These are phyloP conservation scores for Chaetoscypha palmicola DNA, from an alignment of 2,329 filamentous ascomycete species.

Conservation along the genomic window DNA sequence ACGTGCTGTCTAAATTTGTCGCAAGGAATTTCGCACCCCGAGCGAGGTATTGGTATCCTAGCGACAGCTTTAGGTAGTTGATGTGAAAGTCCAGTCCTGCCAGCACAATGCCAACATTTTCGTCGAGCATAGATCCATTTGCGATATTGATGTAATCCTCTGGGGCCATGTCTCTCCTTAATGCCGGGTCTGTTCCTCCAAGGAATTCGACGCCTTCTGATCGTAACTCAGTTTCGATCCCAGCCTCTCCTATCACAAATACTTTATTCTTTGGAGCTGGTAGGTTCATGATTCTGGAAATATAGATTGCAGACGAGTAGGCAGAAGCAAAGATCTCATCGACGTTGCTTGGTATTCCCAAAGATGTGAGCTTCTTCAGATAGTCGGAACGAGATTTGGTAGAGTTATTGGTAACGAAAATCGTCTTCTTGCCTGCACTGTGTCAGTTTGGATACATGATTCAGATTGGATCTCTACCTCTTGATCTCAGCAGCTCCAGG, in stretches of 20 bases:
- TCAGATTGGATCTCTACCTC: constrained; percentile 43
- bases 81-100: constrained; percentile 89
- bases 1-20: constrained; percentile 86
- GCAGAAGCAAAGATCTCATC: constrained; percentile 92
- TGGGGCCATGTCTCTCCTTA: constrained; percentile 69
- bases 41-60: constrained; percentile 79
- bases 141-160: constrained; percentile 77
- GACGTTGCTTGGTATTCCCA: constrained; percentile 71
- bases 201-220: constrained; percentile 73
- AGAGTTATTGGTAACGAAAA: constrained; percentile 99
- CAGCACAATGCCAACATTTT: constrained; percentile 83
- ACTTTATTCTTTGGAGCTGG: constrained; percentile 81
- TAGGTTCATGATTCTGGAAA: constrained; percentile 81
- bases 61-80: constrained; percentile 86
- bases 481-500: constrained; percentile 70
- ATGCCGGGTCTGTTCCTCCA: constrained; percentile 76
- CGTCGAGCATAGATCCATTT: constrained; percentile 68
- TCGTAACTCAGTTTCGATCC: constrained; percentile 81
- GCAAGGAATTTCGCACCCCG: constrained; percentile 81
- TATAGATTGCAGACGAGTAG: constrained; percentile 94
- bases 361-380: constrained; percentile 75
- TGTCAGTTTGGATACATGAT: constrained; percentile 5
- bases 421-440: constrained; percentile 69
- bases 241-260: constrained; percentile 84
- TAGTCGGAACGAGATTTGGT: constrained; percentile 93